Evolutionary conservation across 257 asterid genomes (phyloP), one percentile per base, ranked within the genome.

Genomic region (Jacaranda copaia): DNA sequence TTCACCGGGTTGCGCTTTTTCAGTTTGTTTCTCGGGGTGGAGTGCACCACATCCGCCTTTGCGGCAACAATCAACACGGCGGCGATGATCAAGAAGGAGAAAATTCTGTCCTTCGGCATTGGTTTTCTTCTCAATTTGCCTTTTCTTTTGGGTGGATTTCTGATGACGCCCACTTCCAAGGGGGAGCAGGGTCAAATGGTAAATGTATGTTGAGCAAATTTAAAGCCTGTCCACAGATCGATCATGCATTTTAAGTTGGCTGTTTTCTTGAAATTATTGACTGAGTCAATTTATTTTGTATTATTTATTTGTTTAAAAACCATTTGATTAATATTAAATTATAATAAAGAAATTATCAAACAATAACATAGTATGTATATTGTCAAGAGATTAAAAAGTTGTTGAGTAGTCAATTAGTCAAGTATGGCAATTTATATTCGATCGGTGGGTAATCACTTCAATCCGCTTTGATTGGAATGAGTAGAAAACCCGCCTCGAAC

Each of bases 1-100:
- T 19, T 20, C 8, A 51, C 58, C 25, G 49, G 73, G 73, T 3
- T 35, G 25, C 91, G 86, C 79, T 18, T 74, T 64, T 10, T 49
- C 19, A 87, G 81, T 0, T 13, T 1, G 43, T 5, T 0, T 2
- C 35, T 56, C 0, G 86, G 85, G 77, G 19, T 72, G 48, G 36
- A 0, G 79, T 83, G 91, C 9, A 6, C 8, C 15, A 87, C 51
- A 5, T 1, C 14, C 7, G 91, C 84, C 40, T 63, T 48, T 6
- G 72, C 15, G 4, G 85, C 12, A 69, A 65, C 73, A 10, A 59
- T 12, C 4, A 72, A 10, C 36, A 77, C 72, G 53, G 81, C 77
- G 53, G 69, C 45, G 64, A 79, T 12, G 46, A 84, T 16, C 25
- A 85, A 16, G 64, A 80, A 12, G 42, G 62, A 16, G 64, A 78